Evolutionary conservation across 1,284 basidiomycete species (phyloP), one percentile per base, ranked within the genome.

Genomic region (Clitocybe nebularis): DNA sequence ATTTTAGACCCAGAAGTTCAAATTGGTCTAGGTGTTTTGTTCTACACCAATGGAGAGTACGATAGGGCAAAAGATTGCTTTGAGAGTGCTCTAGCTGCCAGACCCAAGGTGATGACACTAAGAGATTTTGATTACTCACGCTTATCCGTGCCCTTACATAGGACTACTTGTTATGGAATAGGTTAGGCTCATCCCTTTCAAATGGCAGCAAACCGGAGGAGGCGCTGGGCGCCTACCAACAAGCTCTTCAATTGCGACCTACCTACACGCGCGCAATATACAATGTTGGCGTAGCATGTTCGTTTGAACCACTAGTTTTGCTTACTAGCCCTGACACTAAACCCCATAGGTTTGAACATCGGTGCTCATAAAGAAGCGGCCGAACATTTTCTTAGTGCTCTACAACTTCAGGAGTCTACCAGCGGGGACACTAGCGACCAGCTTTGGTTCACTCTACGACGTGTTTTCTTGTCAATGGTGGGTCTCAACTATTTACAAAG

Each of bases 201-300:
- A 99, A 99, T 61, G 93, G 92, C 1, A 93, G 83, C 47, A 88
- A 91, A 53, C 90, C 95, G 0, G 96, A 99, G 63, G 91, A 96
- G 62, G 95, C 96, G 2, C 78, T 99, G 23, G 90, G 91, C 29
- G 94, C 93, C 9, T 99, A 99, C 63, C 78, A 90, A 49, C 84
- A 93, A 60, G 96, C 96, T 0, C 71, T 99, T n/a, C 85, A 86
- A 57, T 70, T 98, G 36, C 82, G 94, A 29, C 96, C 96, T 10
- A 94, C 93, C 2, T 99, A 97, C 61, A 98, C 96, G 0, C 81
- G 96, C 8, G 96, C 95, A 4, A 93, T 98, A 25, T 98, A 96
- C 63, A 99, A 99, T 59, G 88, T 99, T 24, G 93, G 93, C 25
- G 94, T 98, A 17, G 93, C 93, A 14, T 98, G 94, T 90, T 57